Evolutionary conservation across 1,284 basidiomycete genomes (phyloP).

Genomic region (Apiotrichum akiyoshidainum): DNA sequence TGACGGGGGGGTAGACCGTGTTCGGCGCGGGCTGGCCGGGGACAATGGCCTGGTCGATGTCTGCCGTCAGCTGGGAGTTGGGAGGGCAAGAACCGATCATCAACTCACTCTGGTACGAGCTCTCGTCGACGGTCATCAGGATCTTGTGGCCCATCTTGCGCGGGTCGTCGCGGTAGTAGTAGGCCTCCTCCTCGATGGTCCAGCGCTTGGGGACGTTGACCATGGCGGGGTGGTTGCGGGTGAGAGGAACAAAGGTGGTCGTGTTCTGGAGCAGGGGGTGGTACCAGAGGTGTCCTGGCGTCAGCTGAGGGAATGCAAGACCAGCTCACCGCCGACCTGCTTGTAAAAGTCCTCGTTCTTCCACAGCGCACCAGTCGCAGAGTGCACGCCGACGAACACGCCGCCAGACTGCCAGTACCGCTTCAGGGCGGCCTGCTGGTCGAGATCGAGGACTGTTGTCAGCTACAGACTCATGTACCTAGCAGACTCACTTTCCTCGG

Average conservation of each 20-base stretch:
- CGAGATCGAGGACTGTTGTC: slow-evolving; percentile 60
- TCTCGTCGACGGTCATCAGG: slow-evolving; percentile 65
- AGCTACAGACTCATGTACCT: neutral
- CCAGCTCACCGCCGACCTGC: slow-evolving; percentile 31
- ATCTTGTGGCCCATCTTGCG: slow-evolving; percentile 63
- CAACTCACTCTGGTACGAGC: slow-evolving; percentile 59
- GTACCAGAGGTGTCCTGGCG: neutral
- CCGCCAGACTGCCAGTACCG: slow-evolving; percentile 60
- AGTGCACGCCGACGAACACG: slow-evolving; percentile 50
- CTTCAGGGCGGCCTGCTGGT: slow-evolving; percentile 62
- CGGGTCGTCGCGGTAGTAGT: slow-evolving; percentile 75
- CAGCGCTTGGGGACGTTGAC: slow-evolving; percentile 62
- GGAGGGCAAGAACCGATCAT: neutral
- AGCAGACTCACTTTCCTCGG: slow-evolving; percentile 58
- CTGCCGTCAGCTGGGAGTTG: neutral
- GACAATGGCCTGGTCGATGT: neutral
- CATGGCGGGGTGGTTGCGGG: slow-evolving; percentile 64
- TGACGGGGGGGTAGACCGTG: slow-evolving; percentile 1
- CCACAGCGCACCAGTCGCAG: slow-evolving; percentile 65
- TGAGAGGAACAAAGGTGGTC: slow-evolving; percentile 65
- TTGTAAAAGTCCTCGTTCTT: slow-evolving; percentile 51
- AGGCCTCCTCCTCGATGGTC: slow-evolving; percentile 54
- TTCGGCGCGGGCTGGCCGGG: neutral
- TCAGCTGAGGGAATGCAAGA: too few relatives aligned
- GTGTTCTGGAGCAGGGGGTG: too few relatives aligned